phyloP scores from a whole-genome alignment of 768 basidiomycete species.

The Auricularia cornea region DNA sequence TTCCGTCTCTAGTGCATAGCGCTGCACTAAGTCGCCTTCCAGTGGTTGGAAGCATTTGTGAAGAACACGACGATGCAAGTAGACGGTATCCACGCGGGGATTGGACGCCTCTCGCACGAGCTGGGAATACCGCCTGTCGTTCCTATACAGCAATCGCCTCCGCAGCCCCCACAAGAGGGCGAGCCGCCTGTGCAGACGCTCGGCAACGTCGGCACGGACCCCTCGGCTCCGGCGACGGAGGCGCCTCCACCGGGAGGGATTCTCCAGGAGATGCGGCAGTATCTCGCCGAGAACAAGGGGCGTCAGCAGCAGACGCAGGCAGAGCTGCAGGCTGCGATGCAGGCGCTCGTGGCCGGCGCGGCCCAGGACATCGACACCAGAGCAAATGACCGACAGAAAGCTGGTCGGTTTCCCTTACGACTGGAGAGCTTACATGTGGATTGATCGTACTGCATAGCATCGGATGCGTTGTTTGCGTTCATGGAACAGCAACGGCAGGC shows the following conservation, averaged over 20 bases:
- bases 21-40: background rate
- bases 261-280: conserved; percentile 9
- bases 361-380: conserved; percentile 33
- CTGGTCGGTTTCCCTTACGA: conserved; percentile 29
- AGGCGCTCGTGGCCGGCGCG: conserved; percentile 30
- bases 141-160: background rate
- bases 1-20: background rate
- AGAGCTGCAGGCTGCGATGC: background rate
- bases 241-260: conserved; percentile 13
- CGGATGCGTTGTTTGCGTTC: conserved; percentile 48
- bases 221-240: background rate
- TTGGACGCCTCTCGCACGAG: background rate
- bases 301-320: background rate
- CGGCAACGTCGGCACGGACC: background rate
- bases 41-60: background rate
- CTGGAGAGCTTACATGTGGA: no score
- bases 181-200: background rate
- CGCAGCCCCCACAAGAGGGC: background rate
- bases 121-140: background rate
- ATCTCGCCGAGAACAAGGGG: conserved; percentile 2
- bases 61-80: background rate
- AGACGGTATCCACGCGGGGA: background rate
- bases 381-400: conserved; percentile 32
- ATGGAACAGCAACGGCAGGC: conserved; percentile 65
- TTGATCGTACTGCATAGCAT: no score